Evolutionary conservation across 1,284 basidiomycete species (phyloP).

Genomic region (Boletus albobrunnescens): DNA sequence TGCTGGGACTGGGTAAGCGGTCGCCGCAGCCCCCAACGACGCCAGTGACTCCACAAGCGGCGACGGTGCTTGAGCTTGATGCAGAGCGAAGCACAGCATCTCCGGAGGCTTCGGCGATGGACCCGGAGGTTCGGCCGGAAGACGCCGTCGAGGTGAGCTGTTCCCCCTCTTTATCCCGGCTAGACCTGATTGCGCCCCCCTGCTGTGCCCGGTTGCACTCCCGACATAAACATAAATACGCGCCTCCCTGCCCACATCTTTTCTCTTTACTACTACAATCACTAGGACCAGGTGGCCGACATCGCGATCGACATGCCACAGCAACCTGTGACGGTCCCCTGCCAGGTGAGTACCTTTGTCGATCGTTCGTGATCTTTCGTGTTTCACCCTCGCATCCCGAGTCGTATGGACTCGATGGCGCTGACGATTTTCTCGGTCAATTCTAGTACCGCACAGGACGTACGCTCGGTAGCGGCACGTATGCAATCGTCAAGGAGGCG

Average conservation of each 20-base stretch:
- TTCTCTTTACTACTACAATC: slow-evolving; percentile 1
- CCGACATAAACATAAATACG: slow-evolving; percentile 23
- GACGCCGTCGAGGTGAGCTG: slow-evolving; percentile 16
- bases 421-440: slow-evolving; percentile 10
- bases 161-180: not conserved
- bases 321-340: slow-evolving; percentile 51
- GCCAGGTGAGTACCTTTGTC: slow-evolving; percentile 45
- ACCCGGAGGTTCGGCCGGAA: slow-evolving; percentile 29
- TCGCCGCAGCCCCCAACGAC: slow-evolving; percentile 30
- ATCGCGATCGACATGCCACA: slow-evolving; percentile 21
- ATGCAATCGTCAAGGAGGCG: slow-evolving; percentile 91
- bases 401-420: not conserved
- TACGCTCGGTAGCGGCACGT: slow-evolving; percentile 88
- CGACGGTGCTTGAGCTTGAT: slow-evolving; percentile 8
- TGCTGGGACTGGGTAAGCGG: slow-evolving; percentile 28
- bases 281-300: slow-evolving; percentile 16
- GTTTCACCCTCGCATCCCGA: not conserved
- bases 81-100: slow-evolving; percentile 19
- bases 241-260: slow-evolving; percentile 1
- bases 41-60: slow-evolving; percentile 21
- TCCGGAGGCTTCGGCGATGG: slow-evolving; percentile 21
- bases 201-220: slow-evolving; percentile 13
- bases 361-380: slow-evolving; percentile 8
- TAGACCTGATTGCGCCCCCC: slow-evolving; percentile 7
- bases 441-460: slow-evolving; percentile 87